A percentile compares a stretch with the other conserved stretches of the same genome.
Conservation (phyloP, 2,329 filamentous ascomycete genomes). For the Chalaropsis ovoidea region DNA sequence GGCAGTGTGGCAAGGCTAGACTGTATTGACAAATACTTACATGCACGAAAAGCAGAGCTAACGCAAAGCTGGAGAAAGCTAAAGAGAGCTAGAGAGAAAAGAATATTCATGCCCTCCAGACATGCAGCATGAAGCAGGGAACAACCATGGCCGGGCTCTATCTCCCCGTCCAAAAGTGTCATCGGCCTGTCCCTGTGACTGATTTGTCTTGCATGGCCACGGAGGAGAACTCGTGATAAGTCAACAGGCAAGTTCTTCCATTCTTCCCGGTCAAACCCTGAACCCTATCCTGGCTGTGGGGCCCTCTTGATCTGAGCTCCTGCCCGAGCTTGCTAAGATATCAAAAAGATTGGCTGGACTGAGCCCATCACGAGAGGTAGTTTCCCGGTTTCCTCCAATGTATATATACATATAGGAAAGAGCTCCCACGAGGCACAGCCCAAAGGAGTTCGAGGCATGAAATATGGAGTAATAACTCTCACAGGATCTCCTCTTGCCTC, state of each 20-base stretch:
- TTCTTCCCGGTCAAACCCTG: background rate
- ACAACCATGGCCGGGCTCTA: background rate
- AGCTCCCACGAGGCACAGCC: background rate
- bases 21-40: slow-evolving; percentile 2
- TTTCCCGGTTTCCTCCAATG: too few species aligned
- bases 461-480: background rate
- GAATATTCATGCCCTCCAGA: background rate
- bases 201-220: background rate
- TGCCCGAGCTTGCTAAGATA: too few species aligned
- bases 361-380: too few species aligned
- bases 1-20: background rate
- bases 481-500: background rate
- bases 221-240: background rate
- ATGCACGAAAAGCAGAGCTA: background rate
- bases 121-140: background rate
- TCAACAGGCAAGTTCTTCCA: background rate
- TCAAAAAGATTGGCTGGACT: too few species aligned
- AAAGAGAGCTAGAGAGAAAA: background rate
- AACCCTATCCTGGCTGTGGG: background rate
- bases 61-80: too few species aligned
- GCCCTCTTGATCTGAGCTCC: too few species aligned
- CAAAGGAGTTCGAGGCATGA: background rate
- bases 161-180: background rate
- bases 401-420: background rate
- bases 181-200: background rate